Base-by-base conservation (phyloP, 2,329 filamentous ascomycete species). In the Ascochyta pisi region DNA sequence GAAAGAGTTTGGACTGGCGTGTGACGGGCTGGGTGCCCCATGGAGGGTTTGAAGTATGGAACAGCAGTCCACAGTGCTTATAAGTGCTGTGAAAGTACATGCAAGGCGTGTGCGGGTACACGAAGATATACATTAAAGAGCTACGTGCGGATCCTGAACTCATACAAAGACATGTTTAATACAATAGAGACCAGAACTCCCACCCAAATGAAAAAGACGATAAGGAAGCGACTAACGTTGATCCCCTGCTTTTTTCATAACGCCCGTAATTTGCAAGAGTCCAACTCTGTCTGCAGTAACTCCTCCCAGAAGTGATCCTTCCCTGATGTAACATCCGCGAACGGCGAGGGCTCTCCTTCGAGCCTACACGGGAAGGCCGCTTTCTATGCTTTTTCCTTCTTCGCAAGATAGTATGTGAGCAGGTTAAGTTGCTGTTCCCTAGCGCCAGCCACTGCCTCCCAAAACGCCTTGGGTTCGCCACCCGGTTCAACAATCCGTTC, bases 381-480 rank as follows among this genome's bases (percentile, higher is more conserved):
- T 38, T 35, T 42, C 55, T 67, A 73, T 54, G 63, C 65, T 51
- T 64, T 70, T 27, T 58, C 64, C 42, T 67, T 66, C 64, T 74
- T 75, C 3, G 90, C 89, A 67, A 92, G 88, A 73, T 92, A 93
- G 71, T 93, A 93, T 9, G 89, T 92, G 66, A 93, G 87, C 58
- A 93, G 74, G 63, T 88, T 92, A 79, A 91, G 85, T 22, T 89
- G 86, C 62, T 91, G 89, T 62, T 92, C 89, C 68, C 85, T 84
- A 29, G 90, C 81, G 0, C 78, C 78, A 54, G 81, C 84, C 66
- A 92, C 80, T 23, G 83, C 82, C 31, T 82, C 83, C 90, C 90
- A 94, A 70, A 93, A 93, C 0, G 63, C 63, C 50, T 78, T 78
- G 31, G 76, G 73, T 31, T 75, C 74, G 13, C 62, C 70, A 3